Evolutionary conservation across 1,284 basidiomycete species (phyloP).

Genomic region (Phylloboletellus chloephorus): DNA sequence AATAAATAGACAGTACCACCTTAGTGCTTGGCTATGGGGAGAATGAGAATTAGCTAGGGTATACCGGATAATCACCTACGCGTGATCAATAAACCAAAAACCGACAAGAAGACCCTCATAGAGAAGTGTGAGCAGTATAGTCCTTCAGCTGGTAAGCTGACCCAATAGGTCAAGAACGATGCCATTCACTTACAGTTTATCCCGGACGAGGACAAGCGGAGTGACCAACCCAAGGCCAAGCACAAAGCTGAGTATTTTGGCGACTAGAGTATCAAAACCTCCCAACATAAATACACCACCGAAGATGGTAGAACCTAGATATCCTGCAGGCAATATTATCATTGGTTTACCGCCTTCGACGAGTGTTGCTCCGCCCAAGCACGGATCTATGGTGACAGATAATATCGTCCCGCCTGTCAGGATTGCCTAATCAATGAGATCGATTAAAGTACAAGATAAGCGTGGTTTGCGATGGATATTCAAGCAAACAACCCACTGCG

Average conservation of each 20-base stretch:
- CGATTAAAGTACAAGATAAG: conserved; percentile 11
- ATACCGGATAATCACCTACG: conserved; percentile 42
- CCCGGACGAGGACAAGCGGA: conserved; percentile 72
- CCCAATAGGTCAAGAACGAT: not conserved
- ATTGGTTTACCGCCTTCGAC: conserved; percentile 69
- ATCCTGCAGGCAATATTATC: conserved; percentile 68
- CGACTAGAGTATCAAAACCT: conserved; percentile 73
- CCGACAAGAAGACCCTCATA: conserved; percentile 75
- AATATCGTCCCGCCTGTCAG: conserved; percentile 70
- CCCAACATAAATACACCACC: conserved; percentile 75
- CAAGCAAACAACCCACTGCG: conserved; percentile 43
- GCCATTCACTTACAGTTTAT: conserved; percentile 62
- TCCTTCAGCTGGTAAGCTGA: conserved; percentile 41
- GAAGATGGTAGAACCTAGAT: conserved; percentile 71
- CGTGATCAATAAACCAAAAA: conserved; percentile 83
- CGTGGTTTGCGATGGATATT: not conserved
- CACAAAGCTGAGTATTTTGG: conserved; percentile 78
- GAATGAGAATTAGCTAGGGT: conserved; percentile 5
- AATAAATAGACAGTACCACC: conserved; percentile 80
- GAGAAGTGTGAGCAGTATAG: conserved; percentile 66
- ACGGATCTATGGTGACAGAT: conserved; percentile 76
- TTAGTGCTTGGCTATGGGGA: conserved; percentile 47
- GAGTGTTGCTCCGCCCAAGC: conserved; percentile 71
- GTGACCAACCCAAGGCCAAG: conserved; percentile 69
- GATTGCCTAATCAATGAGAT: conserved; percentile 49